Evolutionary conservation across 306 rosid genomes (phyloP), one percentile per base, ranked within the genome.

Genomic region (Betula pendula): DNA sequence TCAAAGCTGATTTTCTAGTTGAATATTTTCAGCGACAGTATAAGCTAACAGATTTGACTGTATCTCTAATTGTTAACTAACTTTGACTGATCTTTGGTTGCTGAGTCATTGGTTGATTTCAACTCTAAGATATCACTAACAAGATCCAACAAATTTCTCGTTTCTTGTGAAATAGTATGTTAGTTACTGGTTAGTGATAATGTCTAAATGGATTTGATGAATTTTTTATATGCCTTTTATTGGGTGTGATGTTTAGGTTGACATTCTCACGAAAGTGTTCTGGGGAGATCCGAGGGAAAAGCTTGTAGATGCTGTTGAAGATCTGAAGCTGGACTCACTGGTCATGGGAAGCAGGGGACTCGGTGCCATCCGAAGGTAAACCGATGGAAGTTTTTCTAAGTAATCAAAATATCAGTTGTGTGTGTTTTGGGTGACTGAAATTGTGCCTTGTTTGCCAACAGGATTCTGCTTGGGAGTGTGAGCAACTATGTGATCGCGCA

Each of bases 281-380:
- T 92, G 98, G 96, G 98, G 98, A 27, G 98, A 94, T 83, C 91
- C 97, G 29, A 90, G 98, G 76, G 96, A 94, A 91, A 94, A 90
- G 81, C 85, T 94, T 11, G 70, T 94, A 63, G 84, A 92, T 13
- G 86, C 97, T 3, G 63, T 88, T 74, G 96, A 90, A 81, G 97
- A 89, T 43, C 89, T 94, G 77, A 90, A 94, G 78, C 80, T 94
- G 80, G 92, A 94, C 55, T 79, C 92, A 73, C 47, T 94, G n/a
- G 95, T 94, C 2, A 77, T 94, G 91, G 98, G 98, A 85, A 94
- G 91, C 87, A 94, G 98, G 84, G 98, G 98, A 8, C 93, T 88
- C 1, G 63, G 96, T 52, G 78, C 89, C 66, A 75, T 94, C 53
- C 65, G 69, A 83, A 94, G 97, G 98, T 92, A 52, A 15, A 55